phyloP scores from a whole-genome alignment of 2,329 filamentous ascomycete genomes.

The Trichoderma arundinaceum region DNA sequence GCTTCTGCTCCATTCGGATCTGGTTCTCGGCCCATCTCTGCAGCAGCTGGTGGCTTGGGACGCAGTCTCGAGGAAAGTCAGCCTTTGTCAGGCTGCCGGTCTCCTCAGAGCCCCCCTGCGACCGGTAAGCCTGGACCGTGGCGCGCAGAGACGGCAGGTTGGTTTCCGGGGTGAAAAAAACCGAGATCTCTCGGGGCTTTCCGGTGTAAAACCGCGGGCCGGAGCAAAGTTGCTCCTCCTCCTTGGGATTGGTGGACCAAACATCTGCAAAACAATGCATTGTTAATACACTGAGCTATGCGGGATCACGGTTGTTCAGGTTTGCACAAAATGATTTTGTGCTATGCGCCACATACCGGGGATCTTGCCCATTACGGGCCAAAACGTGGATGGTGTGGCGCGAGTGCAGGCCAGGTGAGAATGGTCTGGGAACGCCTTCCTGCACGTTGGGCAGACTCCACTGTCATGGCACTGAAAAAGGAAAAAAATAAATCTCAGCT shows the following conservation, averaged over 20 bases:
- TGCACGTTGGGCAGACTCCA: constrained; percentile 51
- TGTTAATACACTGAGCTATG: constrained; percentile 34
- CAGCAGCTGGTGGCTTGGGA: constrained; percentile 45
- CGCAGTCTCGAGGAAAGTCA: constrained; percentile 47
- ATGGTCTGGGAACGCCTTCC: constrained; percentile 50
- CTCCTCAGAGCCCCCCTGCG: constrained; percentile 42
- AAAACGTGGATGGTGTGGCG: constrained; percentile 46
- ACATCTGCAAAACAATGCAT: constrained; percentile 42
- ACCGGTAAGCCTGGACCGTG: constrained; percentile 47
- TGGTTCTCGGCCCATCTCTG: constrained; percentile 48
- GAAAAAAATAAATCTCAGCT: constrained; percentile 38
- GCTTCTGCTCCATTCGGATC: constrained; percentile 44
- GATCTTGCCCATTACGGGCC: constrained; percentile 48
- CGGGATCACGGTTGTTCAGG: background rate
- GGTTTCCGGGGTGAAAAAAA: constrained; percentile 46
- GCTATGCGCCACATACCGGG: constrained; percentile 44
- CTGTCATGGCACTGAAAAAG: constrained; percentile 47
- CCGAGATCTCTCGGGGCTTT: constrained; percentile 45
- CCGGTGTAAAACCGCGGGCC: constrained; percentile 47
- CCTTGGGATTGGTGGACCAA: constrained; percentile 45
- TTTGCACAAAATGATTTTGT: constrained; percentile 21
- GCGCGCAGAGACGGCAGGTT: constrained; percentile 49
- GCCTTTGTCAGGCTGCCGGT: constrained; percentile 43
- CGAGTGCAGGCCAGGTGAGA: constrained; percentile 50
- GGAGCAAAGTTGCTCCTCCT: constrained; percentile 44